phyloP scores from a whole-genome alignment of 257 asterid species.

The Phtheirospermum japonicum region DNA sequence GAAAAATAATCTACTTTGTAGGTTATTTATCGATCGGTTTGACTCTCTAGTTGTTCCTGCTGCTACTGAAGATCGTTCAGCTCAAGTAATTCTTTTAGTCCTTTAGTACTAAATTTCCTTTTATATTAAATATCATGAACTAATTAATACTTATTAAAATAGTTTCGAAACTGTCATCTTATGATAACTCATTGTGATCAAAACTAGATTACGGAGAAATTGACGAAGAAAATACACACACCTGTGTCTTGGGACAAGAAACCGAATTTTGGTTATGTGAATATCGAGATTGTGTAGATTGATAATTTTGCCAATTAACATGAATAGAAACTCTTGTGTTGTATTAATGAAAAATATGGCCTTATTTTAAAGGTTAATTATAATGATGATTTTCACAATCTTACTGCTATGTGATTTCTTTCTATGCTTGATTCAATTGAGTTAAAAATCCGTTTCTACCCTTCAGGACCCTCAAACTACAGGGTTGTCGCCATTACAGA shows the following conservation, averaged over 20 bases:
- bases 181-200: slow-evolving; percentile 34
- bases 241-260: slow-evolving; percentile 21
- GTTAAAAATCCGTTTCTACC: neutral
- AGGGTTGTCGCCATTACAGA: slow-evolving; percentile 35
- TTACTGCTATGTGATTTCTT: slow-evolving; percentile 7
- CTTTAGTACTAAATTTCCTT: slow-evolving; percentile 20
- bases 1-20: slow-evolving; percentile 33
- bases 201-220: slow-evolving; percentile 29
- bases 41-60: slow-evolving; percentile 49
- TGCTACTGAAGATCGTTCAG: slow-evolving; percentile 47
- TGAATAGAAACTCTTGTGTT: neutral
- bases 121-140: neutral
- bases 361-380: neutral
- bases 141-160: slow-evolving; percentile 20
- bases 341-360: neutral
- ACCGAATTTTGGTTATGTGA: slow-evolving; percentile 32
- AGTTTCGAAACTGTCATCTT: slow-evolving; percentile 30
- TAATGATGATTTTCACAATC: slow-evolving; percentile 11
- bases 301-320: neutral
- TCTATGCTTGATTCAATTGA: neutral
- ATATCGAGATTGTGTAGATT: slow-evolving; percentile 15
- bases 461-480: neutral
- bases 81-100: slow-evolving; percentile 50
- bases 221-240: slow-evolving; percentile 32
- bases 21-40: slow-evolving; percentile 67